A percentile compares a stretch with the other conserved stretches of the same genome.
Evolutionary conservation across 148 eudicot species (phyloP).

Genomic region (Mesembryanthemum crystallinum): DNA sequence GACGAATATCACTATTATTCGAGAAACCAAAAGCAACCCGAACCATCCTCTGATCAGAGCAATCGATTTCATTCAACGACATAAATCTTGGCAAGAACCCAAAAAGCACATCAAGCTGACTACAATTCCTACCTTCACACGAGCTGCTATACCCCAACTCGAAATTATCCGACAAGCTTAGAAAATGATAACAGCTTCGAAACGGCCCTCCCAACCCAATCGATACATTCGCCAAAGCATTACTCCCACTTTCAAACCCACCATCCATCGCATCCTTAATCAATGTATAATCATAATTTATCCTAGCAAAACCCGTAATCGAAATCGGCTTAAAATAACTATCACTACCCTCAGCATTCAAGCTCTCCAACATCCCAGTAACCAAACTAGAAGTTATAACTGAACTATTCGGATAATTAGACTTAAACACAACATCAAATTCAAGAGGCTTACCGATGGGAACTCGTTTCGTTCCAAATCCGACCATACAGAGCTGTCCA

Average conservation of each 20-base stretch:
- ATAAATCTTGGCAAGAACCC: slow-evolving; percentile 50
- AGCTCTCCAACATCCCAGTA: slow-evolving; percentile 59
- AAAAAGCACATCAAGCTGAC: slow-evolving; percentile 42
- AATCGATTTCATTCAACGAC: slow-evolving; percentile 55
- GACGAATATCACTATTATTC: slow-evolving; percentile 33
- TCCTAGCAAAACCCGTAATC: slow-evolving; percentile 52
- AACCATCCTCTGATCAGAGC: slow-evolving; percentile 38
- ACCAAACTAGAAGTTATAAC: slow-evolving; percentile 52
- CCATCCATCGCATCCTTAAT: slow-evolving; percentile 39
- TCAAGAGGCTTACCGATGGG: slow-evolving; percentile 13
- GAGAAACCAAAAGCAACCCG: slow-evolving; percentile 54
- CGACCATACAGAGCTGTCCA: slow-evolving; percentile 77
- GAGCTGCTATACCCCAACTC: slow-evolving; percentile 47
- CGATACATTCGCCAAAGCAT: slow-evolving; percentile 14
- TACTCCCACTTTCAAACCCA: slow-evolving; percentile 23
- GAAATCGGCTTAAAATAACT: slow-evolving; percentile 39
- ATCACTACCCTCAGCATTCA: slow-evolving; percentile 25
- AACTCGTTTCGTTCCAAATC: slow-evolving; percentile 36
- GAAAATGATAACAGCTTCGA: slow-evolving; percentile 26
- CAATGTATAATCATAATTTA: slow-evolving; percentile 50
- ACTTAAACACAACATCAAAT: slow-evolving; percentile 49
- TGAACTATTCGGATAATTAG: slow-evolving; percentile 51
- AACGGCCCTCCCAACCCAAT: slow-evolving; percentile 15
- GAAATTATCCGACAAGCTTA: slow-evolving; percentile 34
- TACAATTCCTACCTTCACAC: slow-evolving; percentile 55